These are phyloP conservation scores for Fusarium sp. DNA, from an alignment of 2,329 filamentous ascomycete genomes.

Conservation along the genomic window DNA sequence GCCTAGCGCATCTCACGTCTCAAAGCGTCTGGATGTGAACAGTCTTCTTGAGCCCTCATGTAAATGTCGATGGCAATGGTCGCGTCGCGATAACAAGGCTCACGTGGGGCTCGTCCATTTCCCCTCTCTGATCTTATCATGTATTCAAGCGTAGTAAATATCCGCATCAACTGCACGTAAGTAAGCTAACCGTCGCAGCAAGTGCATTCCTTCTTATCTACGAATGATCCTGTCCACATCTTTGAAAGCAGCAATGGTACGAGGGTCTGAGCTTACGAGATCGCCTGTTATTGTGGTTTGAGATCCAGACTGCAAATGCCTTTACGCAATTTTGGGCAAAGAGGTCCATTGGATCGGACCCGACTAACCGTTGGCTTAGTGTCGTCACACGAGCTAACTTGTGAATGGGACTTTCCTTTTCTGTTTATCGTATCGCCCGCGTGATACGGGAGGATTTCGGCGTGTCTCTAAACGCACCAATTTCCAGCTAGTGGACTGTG, in stretches of 20 bases:
- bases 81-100: background rate
- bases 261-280: background rate
- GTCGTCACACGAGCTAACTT: too few species aligned
- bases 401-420: too few species aligned
- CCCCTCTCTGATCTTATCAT: background rate
- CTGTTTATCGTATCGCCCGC: too few species aligned
- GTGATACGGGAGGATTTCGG: too few species aligned
- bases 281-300: background rate
- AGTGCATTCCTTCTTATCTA: background rate
- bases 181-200: background rate
- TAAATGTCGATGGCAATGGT: background rate
- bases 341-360: background rate
- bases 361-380: background rate
- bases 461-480: too few species aligned
- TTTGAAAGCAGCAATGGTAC: background rate
- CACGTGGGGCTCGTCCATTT: background rate
- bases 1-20: background rate
- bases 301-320: background rate
- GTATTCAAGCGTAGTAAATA: background rate
- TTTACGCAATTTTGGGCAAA: background rate
- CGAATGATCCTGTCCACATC: background rate
- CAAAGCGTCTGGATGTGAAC: background rate
- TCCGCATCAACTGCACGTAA: background rate
- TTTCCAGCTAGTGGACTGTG: too few species aligned
- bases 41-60: background rate